Evolutionary conservation across 164 flowering plant genomes (phyloP).

Genomic region (Sextonia rubra): DNA sequence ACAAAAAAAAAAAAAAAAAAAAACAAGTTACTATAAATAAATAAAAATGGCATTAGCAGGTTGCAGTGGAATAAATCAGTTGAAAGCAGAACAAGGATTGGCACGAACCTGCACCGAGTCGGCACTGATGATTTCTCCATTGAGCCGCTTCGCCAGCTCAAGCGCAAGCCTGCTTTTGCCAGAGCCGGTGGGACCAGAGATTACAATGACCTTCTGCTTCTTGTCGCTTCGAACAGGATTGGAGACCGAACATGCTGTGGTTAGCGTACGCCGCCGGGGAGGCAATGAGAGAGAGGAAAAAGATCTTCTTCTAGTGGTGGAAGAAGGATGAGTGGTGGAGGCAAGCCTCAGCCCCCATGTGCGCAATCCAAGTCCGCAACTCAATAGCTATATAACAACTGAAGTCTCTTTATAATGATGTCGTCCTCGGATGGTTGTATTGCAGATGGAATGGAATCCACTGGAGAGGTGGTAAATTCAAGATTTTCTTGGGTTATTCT

Average conservation of each 20-base stretch:
- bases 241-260: conserved; percentile 27
- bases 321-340: conserved; percentile 10
- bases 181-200: conserved; percentile 94
- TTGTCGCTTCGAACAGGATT: conserved; percentile 13
- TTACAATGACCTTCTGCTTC: conserved; percentile 73
- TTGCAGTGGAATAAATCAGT: not conserved
- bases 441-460: not conserved
- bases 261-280: conserved; percentile 17
- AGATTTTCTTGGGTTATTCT: not conserved
- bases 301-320: not conserved
- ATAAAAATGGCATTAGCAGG: no score
- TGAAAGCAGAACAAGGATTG: not conserved
- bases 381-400: conserved; percentile 10
- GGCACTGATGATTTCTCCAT: conserved; percentile 93
- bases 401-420: not conserved
- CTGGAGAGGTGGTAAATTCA: no score
- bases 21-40: not conserved
- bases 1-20: no score
- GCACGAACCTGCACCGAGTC: conserved; percentile 87
- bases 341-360: conserved; percentile 19
- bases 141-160: conserved; percentile 84
- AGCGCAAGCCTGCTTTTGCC: conserved; percentile 81
- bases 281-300: conserved; percentile 3
- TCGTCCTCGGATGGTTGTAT: not conserved
- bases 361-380: conserved; percentile 12